Conservation (phyloP, 805 yeast species). For the Barnettozyma siamensis region DNA sequence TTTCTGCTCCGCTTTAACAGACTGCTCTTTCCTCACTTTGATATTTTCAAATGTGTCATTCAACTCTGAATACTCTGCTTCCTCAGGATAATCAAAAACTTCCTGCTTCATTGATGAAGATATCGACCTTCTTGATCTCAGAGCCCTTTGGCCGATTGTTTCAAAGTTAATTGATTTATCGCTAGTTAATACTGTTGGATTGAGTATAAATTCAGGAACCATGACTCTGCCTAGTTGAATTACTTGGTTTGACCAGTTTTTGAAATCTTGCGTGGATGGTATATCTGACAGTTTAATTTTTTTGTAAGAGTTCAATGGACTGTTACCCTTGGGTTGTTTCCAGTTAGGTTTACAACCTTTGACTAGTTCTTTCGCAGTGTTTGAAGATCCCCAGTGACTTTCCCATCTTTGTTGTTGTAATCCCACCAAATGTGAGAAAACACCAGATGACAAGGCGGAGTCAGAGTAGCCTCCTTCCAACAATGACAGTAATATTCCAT, state of each 20-base stretch:
- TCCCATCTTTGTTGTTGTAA: slow-evolving; percentile 55
- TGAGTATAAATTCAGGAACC: slow-evolving; percentile 38
- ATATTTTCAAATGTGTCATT: slow-evolving; percentile 3
- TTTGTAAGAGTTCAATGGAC: neutral
- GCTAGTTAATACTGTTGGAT: neutral
- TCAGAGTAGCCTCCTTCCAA: slow-evolving; percentile 87
- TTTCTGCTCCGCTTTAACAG: neutral
- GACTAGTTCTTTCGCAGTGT: slow-evolving; percentile 56
- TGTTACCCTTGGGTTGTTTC: slow-evolving; percentile 46
- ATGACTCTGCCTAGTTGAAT: slow-evolving; percentile 55
- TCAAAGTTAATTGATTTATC: neutral
- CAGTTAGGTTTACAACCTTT: slow-evolving; percentile 66
- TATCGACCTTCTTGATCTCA: slow-evolving; percentile 14
- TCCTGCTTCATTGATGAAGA: slow-evolving; percentile 17
- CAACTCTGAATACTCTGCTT: slow-evolving; percentile 2
- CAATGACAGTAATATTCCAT: slow-evolving; percentile 59
- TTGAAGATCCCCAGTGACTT: slow-evolving; percentile 56
- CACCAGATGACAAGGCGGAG: slow-evolving; percentile 73
- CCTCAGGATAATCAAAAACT: slow-evolving; percentile 3
- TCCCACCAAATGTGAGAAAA: slow-evolving; percentile 73
- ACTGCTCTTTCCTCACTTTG: neutral
- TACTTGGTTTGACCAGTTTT: slow-evolving; percentile 61
- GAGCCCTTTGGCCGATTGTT: slow-evolving; percentile 8
- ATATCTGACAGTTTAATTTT: neutral
- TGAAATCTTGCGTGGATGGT: slow-evolving; percentile 33